Percentiles rank a stretch among this genome's conserved stretches.
These are phyloP conservation scores for Exophiala alcalophila DNA, from an alignment of 2,329 filamentous ascomycete genomes.

Conservation along the genomic window DNA sequence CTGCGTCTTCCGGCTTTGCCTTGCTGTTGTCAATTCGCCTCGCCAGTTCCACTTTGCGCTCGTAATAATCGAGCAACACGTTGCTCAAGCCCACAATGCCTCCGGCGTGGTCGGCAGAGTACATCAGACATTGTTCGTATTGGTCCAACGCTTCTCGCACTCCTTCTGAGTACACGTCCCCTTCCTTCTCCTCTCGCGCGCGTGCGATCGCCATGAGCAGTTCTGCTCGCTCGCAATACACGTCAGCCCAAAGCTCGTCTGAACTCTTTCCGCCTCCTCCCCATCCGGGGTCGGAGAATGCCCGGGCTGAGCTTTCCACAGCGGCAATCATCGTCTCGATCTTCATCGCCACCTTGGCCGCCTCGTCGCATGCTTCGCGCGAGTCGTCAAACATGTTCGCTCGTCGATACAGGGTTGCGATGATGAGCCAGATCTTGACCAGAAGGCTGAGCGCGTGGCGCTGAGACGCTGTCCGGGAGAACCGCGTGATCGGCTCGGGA, in stretches of 20 bases:
- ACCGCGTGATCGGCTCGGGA: slow-evolving; percentile 43
- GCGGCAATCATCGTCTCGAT: slow-evolving; percentile 66
- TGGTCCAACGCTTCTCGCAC: slow-evolving; percentile 69
- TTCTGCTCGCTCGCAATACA: slow-evolving; percentile 73
- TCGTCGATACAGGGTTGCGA: slow-evolving; percentile 81
- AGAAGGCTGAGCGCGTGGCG: slow-evolving; percentile 59
- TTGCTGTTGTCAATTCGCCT: slow-evolving; percentile 31
- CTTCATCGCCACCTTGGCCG: slow-evolving; percentile 67
- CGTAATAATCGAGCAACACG: slow-evolving; percentile 82
- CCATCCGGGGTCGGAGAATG: slow-evolving; percentile 67
- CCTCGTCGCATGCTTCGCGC: slow-evolving; percentile 75
- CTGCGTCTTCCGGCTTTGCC: slow-evolving; percentile 13
- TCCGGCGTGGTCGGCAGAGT: slow-evolving; percentile 73
- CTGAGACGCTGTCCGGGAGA: slow-evolving; percentile 51
- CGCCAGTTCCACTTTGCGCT: slow-evolving; percentile 42
- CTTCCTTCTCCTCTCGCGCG: slow-evolving; percentile 25
- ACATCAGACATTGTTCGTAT: slow-evolving; percentile 78
- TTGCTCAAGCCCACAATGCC: slow-evolving; percentile 81
- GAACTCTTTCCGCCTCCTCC: slow-evolving; percentile 70
- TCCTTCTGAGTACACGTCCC: slow-evolving; percentile 12
- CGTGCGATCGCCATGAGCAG: slow-evolving; percentile 61
- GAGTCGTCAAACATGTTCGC: slow-evolving; percentile 78
- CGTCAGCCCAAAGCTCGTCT: slow-evolving; percentile 80
- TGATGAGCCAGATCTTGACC: slow-evolving; percentile 82
- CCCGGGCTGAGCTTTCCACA: slow-evolving; percentile 61